Evolutionary conservation across 305 asterid species (phyloP), one percentile per base, ranked within the genome.

Genomic region (Lippia alba): DNA sequence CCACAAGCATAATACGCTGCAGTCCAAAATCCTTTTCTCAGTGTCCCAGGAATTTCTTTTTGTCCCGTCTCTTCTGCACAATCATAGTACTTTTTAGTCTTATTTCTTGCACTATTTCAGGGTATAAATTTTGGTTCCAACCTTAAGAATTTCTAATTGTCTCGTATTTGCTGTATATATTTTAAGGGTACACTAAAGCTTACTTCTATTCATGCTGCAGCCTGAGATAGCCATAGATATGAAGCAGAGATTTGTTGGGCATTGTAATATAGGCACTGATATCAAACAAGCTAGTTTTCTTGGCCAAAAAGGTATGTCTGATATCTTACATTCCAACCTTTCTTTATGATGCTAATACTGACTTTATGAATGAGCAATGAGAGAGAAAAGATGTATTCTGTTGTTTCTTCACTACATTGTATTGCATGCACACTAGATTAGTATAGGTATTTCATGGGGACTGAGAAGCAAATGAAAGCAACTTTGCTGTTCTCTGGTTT

Each of bases 201-300:
- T 55, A 20, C 59, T 71, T 64, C 15, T 72, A 58, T 76, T 79
- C 72, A 56, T 79, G 12, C 70, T 81, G 82, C 92, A 95, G 99
- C 87, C 91, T 63, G 96, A 89, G 91, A 80, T 74, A 39, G 96
- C 79, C 20, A 79, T 87, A 79, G 97, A 95, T 88, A 89, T 95
- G 99, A 92, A 89, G 76, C 96, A 78, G 80, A 89, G 96, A 84
- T 95, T 86, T 66, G 85, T 92, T 74, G 98, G 98, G 66, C 99
- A 95, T 65, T 92, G 98, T 75, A 95, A 95, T 74, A 77, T 81
- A 14, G 96, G 96, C 76, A 95, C 99, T 45, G 99, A 92, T 77
- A 95, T 95, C 72, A 95, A 95, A 71, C 99, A 95, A 69, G 98
- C 99, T 51, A 95, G 96, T 85, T 95, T 95, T 80, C 77, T 95